Percentiles rank a stretch among this genome's conserved stretches.
Conservation (phyloP, 495 filamentous ascomycete species). For the Polyplosphaeria fusca region DNA sequence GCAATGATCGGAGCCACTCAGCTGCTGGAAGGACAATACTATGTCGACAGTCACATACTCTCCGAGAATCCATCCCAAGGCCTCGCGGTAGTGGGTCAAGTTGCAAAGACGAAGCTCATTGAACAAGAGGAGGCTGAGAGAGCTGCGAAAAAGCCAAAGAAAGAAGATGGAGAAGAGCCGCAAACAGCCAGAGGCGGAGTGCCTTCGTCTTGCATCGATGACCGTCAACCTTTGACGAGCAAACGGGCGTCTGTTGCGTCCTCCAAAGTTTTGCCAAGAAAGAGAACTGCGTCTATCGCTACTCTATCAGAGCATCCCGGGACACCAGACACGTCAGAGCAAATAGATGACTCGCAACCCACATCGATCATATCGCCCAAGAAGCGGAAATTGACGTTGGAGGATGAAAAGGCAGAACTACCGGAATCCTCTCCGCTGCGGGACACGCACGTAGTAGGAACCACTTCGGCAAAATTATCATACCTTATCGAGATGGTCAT, state of each 20-base stretch:
- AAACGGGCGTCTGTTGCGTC: background rate
- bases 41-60: slow-evolving; percentile 54
- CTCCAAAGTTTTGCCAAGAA: slow-evolving; percentile 9
- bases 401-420: slow-evolving; percentile 32
- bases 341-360: too few relatives aligned
- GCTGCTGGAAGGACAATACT: slow-evolving; percentile 55
- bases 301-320: too few relatives aligned
- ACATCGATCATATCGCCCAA: slow-evolving; percentile 1
- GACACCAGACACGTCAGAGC: too few relatives aligned
- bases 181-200: slow-evolving; percentile 36
- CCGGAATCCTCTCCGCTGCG: slow-evolving; percentile 53
- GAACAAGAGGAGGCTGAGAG: slow-evolving; percentile 16
- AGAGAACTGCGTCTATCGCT: background rate
- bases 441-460: slow-evolving; percentile 66
- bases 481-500: slow-evolving; percentile 75
- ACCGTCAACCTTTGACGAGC: slow-evolving; percentile 17
- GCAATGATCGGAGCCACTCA: slow-evolving; percentile 54
- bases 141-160: background rate
- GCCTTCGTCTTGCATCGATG: slow-evolving; percentile 33
- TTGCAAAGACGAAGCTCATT: slow-evolving; percentile 8
- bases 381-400: slow-evolving; percentile 28
- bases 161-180: slow-evolving; percentile 11
- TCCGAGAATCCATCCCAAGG: slow-evolving; percentile 49
- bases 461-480: slow-evolving; percentile 80
- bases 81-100: slow-evolving; percentile 49